A percentile compares a stretch with the other conserved stretches of the same genome.
These are phyloP conservation scores for Kodamaea arcana DNA, from an alignment of 1,139 yeast genomes.

Conservation along the genomic window DNA sequence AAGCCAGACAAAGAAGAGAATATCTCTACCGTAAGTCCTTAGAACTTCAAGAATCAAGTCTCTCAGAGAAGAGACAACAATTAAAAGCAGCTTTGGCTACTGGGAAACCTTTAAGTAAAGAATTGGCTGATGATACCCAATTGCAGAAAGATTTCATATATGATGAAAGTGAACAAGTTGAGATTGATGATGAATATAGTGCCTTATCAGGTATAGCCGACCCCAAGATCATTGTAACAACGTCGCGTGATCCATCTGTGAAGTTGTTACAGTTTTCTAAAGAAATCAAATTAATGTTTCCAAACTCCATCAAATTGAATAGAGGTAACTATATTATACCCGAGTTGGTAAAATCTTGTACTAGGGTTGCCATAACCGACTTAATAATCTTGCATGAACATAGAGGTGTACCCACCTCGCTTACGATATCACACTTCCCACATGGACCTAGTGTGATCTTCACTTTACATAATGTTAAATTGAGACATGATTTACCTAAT, in stretches of 20 bases:
- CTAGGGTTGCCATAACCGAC: slow-evolving; percentile 67
- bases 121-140: slow-evolving; percentile 79
- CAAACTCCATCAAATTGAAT: slow-evolving; percentile 82
- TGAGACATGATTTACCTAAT: slow-evolving; percentile 87
- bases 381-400: slow-evolving; percentile 88
- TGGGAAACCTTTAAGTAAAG: slow-evolving; percentile 87
- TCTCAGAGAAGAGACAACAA: slow-evolving; percentile 81
- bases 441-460: slow-evolving; percentile 97
- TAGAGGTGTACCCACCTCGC: slow-evolving; percentile 94
- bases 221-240: slow-evolving; percentile 90
- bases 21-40: slow-evolving; percentile 84
- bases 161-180: slow-evolving; percentile 69
- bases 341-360: slow-evolving; percentile 79
- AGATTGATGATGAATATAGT: slow-evolving; percentile 84
- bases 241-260: slow-evolving; percentile 87
- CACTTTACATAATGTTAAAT: slow-evolving; percentile 88
- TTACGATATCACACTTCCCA: slow-evolving; percentile 92
- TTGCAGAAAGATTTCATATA: slow-evolving; percentile 78
- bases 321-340: slow-evolving; percentile 92
- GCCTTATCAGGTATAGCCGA: slow-evolving; percentile 84
- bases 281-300: slow-evolving; percentile 84
- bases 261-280: slow-evolving; percentile 86
- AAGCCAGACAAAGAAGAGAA: slow-evolving; percentile 94
- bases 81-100: slow-evolving; percentile 84
- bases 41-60: slow-evolving; percentile 83